Evolutionary conservation across 164 flowering plant genomes (phyloP).

Genomic region (Umbellularia californica): DNA sequence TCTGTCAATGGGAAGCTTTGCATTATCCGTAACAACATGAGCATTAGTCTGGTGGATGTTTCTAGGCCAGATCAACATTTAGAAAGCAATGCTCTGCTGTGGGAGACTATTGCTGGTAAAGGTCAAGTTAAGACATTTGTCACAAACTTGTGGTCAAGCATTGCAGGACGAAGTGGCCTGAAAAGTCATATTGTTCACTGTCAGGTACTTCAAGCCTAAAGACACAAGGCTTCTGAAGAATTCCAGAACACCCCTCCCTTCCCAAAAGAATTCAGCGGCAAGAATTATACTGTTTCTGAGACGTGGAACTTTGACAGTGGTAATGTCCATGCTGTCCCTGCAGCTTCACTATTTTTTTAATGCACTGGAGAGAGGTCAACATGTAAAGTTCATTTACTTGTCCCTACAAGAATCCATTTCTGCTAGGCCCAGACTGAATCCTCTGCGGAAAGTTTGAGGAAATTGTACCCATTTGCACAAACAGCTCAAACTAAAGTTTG

Average conservation of each 20-base stretch:
- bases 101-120: constrained; percentile 17
- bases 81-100: constrained; percentile 51
- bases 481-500: not conserved
- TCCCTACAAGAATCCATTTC: not conserved
- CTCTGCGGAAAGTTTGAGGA: not conserved
- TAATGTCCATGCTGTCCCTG: not conserved
- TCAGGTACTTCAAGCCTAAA: constrained; percentile 92
- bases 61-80: constrained; percentile 50
- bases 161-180: constrained; percentile 72
- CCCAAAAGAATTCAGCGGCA: not conserved
- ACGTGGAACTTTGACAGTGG: not conserved
- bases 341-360: not conserved
- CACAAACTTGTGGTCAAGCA: constrained; percentile 59
- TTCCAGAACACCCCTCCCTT: not conserved
- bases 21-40: constrained; percentile 94
- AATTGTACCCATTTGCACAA: not conserved
- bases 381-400: no score
- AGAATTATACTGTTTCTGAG: not conserved
- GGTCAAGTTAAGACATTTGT: constrained; percentile 16
- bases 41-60: constrained; percentile 85
- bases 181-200: constrained; percentile 92
- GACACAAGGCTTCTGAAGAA: constrained; percentile 5
- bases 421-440: not conserved
- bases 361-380: constrained; percentile 5
- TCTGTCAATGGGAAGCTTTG: constrained; percentile 88